A percentile compares a stretch with the other conserved stretches of the same genome.
phyloP scores from a whole-genome alignment of 208 protist species.

The Spongospora subterranea region DNA sequence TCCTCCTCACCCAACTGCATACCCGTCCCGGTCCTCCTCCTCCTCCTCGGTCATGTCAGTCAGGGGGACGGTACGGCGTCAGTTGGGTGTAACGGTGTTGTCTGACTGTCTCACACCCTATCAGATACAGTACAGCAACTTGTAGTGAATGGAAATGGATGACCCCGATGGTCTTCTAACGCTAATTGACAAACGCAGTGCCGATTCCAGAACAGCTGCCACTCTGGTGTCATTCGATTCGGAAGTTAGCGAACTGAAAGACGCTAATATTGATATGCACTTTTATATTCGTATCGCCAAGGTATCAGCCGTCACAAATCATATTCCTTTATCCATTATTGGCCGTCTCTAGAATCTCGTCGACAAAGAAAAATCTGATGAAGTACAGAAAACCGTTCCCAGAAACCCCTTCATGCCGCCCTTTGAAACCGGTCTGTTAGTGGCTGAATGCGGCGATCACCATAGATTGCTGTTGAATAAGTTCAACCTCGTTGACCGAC shows the following conservation, averaged over 20 bases:
- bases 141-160: too few relatives aligned
- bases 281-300: background rate
- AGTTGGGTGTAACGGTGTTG: too few relatives aligned
- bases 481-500: constrained; percentile 20
- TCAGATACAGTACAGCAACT: too few relatives aligned
- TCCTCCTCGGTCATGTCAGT: too few relatives aligned
- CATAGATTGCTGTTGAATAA: constrained; percentile 55
- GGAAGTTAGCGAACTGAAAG: background rate
- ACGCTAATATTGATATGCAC: background rate
- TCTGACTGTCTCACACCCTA: too few relatives aligned
- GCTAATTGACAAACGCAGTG: background rate
- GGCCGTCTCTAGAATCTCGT: background rate
- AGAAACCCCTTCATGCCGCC: constrained; percentile 48
- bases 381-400: background rate
- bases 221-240: background rate
- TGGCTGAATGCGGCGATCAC: background rate
- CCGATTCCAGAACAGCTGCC: background rate
- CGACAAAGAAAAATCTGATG: background rate
- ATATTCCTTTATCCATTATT: background rate
- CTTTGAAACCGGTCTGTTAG: constrained; percentile 40
- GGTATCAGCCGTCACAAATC: background rate
- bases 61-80: too few relatives aligned
- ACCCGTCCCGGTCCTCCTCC: too few relatives aligned
- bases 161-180: background rate
- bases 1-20: too few relatives aligned